Evolutionary conservation across 2,329 filamentous ascomycete genomes (phyloP), one percentile per base, ranked within the genome.

Genomic region (Pyricularia pennisetigena): DNA sequence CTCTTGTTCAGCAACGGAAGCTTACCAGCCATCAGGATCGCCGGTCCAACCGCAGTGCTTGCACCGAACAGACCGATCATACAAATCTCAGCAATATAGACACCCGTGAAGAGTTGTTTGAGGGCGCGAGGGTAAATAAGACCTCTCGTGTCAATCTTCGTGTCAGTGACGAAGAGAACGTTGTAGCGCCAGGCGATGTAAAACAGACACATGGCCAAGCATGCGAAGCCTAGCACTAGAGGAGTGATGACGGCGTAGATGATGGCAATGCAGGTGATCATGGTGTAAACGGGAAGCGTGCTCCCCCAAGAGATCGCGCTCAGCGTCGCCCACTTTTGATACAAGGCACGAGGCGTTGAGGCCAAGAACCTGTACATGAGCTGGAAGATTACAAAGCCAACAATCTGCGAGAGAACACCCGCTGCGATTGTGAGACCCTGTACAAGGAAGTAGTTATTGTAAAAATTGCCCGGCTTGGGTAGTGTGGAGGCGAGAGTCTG

Each of bases 401-500:
- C 80, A 0, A 84, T 76, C 72, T 96, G 92, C 2, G 96, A 82
- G 5, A 98, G 78, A 1, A 91, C 86, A 64, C 89, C 86, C 0
- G 92, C 85, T 3, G 93, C 90, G 70, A 94, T 88, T 1, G 89
- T 90, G 69, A 98, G 78, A 41, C 94, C 96, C 78, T 98, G 95
- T 2, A 99, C 86, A 35, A 98, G 87, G 72, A 99, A 96, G 80
- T 98, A 99, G 0, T 90, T 92, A 24, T 98, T 89, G 78, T 97
- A 99, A 76, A 98, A 96, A 79, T 97, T 98, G 70, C 93, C 94
- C 0, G 93, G 89, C 68, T 86, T 89, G 23, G 95, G 95, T 6
- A 99, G 82, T 69, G 91, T 90, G 20, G 82, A 74, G 0, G 93
- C 90, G 4, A 97, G 83, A 57, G 96, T 79, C 0, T 76, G 79